These are phyloP conservation scores for Nothophytophthora sp. DNA, from an alignment of 352 stramenopile species.

Conservation along the genomic window DNA sequence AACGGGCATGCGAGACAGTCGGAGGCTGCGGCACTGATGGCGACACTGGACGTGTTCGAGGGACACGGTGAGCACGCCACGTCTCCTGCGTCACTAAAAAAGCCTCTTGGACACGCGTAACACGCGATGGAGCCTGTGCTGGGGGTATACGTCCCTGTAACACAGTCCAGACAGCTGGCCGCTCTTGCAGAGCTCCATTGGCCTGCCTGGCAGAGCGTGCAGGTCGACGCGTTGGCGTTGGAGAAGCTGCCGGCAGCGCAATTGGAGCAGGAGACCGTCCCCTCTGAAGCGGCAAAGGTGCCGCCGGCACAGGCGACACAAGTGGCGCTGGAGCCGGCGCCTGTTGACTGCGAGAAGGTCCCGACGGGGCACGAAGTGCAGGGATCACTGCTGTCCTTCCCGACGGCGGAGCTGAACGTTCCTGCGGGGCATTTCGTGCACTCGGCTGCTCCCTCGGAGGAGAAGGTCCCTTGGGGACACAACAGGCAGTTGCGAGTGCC, in stretches of 20 bases:
- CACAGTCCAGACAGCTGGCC: slow-evolving; percentile 38
- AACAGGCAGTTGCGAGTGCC: slow-evolving; percentile 52
- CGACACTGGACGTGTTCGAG: slow-evolving; percentile 44
- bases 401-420: slow-evolving; percentile 44
- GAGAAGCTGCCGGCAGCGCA: slow-evolving; percentile 43
- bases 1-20: slow-evolving; percentile 36
- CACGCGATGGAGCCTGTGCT: slow-evolving; percentile 37
- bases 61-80: slow-evolving; percentile 44
- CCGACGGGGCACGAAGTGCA: slow-evolving; percentile 56
- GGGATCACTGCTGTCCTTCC: slow-evolving; percentile 33
- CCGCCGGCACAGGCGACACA: slow-evolving; percentile 34
- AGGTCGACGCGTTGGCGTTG: slow-evolving; percentile 35
- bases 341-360: slow-evolving; percentile 41
- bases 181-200: slow-evolving; percentile 42
- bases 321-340: slow-evolving; percentile 25
- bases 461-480: slow-evolving; percentile 51
- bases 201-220: slow-evolving; percentile 39
- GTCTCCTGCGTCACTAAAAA: slow-evolving; percentile 49
- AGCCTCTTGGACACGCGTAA: slow-evolving; percentile 55
- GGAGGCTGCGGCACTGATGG: slow-evolving; percentile 16
- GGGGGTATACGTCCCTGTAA: slow-evolving; percentile 48
- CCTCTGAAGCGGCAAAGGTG: slow-evolving; percentile 14
- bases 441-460: slow-evolving; percentile 32
- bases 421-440: slow-evolving; percentile 52
- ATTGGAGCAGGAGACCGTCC: slow-evolving; percentile 21